Conservation (phyloP, 2,329 filamentous ascomycete species). For the Fusarium ramigenum region DNA sequence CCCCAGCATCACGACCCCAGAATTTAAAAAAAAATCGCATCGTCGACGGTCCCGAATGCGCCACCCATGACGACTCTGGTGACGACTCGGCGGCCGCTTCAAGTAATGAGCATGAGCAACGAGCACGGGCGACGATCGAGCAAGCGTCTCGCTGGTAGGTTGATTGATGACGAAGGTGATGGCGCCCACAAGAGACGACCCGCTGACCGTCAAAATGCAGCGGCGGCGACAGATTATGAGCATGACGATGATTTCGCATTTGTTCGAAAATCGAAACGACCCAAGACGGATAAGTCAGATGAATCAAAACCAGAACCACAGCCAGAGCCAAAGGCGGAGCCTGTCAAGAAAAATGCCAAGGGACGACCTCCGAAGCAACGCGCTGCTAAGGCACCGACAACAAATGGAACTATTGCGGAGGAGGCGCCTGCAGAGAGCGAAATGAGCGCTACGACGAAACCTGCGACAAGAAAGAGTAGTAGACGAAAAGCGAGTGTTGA, state of each 20-base stretch:
- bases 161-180: conserved; percentile 17
- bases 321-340: conserved; percentile 47
- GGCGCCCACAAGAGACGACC: background rate
- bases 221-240: conserved; percentile 65
- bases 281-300: conserved; percentile 63
- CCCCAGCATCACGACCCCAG: conserved; percentile 28
- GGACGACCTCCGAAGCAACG: conserved; percentile 47
- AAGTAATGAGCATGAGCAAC: conserved; percentile 76
- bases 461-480: conserved; percentile 45
- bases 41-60: conserved; percentile 45
- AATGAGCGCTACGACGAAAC: conserved; percentile 28
- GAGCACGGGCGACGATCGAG: conserved; percentile 69
- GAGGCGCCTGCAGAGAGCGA: conserved; percentile 29
- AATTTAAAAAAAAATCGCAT: conserved; percentile 20
- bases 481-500: conserved; percentile 54
- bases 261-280: conserved; percentile 72
- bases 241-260: conserved; percentile 82
- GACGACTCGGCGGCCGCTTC: conserved; percentile 69
- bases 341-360: conserved; percentile 53
- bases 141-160: conserved; percentile 72
- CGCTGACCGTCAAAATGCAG: conserved; percentile 24
- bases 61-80: conserved; percentile 78
- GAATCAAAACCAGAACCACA: conserved; percentile 45
- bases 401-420: conserved; percentile 33
- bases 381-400: conserved; percentile 47